A percentile compares a stretch with the other conserved stretches of the same genome.
phyloP scores from a whole-genome alignment of 2,329 filamentous ascomycete genomes.

The Aphanocladium album region DNA sequence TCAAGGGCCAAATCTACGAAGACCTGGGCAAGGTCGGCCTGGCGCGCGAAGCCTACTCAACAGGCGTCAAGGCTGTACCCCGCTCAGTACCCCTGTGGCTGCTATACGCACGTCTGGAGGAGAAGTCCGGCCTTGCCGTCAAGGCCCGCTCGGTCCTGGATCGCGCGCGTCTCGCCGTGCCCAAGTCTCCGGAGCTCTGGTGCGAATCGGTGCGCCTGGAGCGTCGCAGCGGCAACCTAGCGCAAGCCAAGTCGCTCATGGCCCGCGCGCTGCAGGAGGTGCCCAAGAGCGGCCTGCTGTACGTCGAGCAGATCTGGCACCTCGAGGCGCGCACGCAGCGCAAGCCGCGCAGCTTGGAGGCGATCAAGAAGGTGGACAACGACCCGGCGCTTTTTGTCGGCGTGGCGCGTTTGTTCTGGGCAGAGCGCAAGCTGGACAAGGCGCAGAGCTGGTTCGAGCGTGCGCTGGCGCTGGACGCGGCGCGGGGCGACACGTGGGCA shows the following conservation, averaged over 20 bases:
- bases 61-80: slow-evolving; percentile 81
- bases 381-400: slow-evolving; percentile 86
- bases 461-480: slow-evolving; percentile 79
- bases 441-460: slow-evolving; percentile 97
- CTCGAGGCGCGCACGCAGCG: slow-evolving; percentile 88
- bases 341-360: slow-evolving; percentile 85
- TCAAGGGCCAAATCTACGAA: slow-evolving; percentile 98
- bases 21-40: slow-evolving; percentile 71
- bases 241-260: slow-evolving; percentile 88
- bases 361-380: slow-evolving; percentile 94
- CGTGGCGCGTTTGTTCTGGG: slow-evolving; percentile 94
- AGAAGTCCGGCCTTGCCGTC: slow-evolving; percentile 74
- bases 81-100: slow-evolving; percentile 85
- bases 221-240: slow-evolving; percentile 74
- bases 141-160: slow-evolving; percentile 94
- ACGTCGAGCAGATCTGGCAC: slow-evolving; percentile 94
- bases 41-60: slow-evolving; percentile 83
- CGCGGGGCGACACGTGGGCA: slow-evolving; percentile 90
- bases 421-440: slow-evolving; percentile 85
- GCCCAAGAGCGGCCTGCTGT: slow-evolving; percentile 79
- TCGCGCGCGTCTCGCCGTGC: slow-evolving; percentile 79
- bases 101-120: slow-evolving; percentile 81
- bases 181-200: slow-evolving; percentile 81
- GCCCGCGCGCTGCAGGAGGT: slow-evolving; percentile 88
- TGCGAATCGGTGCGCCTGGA: slow-evolving; percentile 92